Percentiles rank a stretch among this genome's conserved stretches.
Evolutionary conservation across 2,329 filamentous ascomycete genomes (phyloP).

Genomic region (Leptographium wingfieldii): DNA sequence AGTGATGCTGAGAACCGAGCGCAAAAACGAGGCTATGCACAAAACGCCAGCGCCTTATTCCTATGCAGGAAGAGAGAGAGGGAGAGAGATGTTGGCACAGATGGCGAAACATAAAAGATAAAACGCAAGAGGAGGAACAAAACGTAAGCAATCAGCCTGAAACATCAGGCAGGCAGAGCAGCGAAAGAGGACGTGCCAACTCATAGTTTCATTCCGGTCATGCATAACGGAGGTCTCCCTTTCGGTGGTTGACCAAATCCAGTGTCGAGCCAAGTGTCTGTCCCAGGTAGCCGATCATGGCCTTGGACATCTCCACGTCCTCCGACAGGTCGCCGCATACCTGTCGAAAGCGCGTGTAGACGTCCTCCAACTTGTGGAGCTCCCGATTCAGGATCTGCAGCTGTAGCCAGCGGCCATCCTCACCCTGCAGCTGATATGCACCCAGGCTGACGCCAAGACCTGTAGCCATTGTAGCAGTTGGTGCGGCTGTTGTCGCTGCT

Average conservation of each 20-base stretch:
- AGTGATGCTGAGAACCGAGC: background rate
- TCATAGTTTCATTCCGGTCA: conserved; percentile 6
- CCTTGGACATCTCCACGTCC: conserved; percentile 29
- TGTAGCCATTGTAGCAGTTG: conserved; percentile 1
- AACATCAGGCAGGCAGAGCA: background rate
- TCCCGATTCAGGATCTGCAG: conserved; percentile 36
- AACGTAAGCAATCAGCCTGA: background rate
- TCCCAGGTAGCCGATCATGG: conserved; percentile 32
- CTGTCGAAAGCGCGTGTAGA: conserved; percentile 31
- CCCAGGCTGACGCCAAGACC: conserved; percentile 28
- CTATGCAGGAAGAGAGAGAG: background rate
- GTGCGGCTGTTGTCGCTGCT: background rate
- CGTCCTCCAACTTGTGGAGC: conserved; percentile 32
- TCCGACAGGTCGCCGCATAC: conserved; percentile 27
- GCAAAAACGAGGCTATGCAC: background rate
- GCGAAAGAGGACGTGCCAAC: background rate
- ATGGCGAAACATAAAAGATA: background rate
- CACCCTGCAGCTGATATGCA: conserved; percentile 30
- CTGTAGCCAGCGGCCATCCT: conserved; percentile 33
- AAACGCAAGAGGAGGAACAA: background rate
- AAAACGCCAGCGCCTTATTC: background rate
- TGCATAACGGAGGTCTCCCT: conserved; percentile 19
- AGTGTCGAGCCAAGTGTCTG: conserved; percentile 29
- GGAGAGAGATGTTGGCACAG: background rate
- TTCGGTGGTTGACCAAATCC: conserved; percentile 27